A percentile compares a stretch with the other conserved stretches of the same genome.
These are phyloP conservation scores for Naganishia cerealis DNA, from an alignment of 1,284 basidiomycete genomes.

Conservation along the genomic window DNA sequence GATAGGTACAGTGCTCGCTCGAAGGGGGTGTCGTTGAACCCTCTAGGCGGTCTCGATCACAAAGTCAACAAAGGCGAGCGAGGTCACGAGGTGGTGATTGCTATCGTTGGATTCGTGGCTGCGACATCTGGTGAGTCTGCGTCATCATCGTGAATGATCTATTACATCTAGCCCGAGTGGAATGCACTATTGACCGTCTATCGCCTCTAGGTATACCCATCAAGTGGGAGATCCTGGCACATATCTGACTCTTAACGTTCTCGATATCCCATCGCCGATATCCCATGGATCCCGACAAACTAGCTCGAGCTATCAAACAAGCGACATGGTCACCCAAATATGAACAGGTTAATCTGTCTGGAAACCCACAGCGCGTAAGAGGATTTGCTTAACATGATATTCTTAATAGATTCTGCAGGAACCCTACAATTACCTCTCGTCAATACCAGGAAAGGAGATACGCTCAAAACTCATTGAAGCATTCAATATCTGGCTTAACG, in stretches of 20 bases:
- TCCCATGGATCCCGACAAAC: slow-evolving; percentile 21
- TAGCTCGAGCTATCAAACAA: slow-evolving; percentile 23
- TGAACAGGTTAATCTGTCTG: slow-evolving; percentile 18
- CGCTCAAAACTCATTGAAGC: slow-evolving; percentile 84
- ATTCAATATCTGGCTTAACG: slow-evolving; percentile 89
- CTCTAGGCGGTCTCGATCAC: not conserved
- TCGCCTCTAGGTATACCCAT: too few relatives aligned
- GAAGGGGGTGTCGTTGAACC: not conserved
- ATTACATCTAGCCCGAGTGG: too few relatives aligned
- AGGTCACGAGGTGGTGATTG: too few relatives aligned
- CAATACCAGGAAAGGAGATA: slow-evolving; percentile 90
- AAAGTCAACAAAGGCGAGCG: slow-evolving; percentile 1
- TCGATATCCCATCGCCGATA: not conserved
- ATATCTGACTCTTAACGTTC: not conserved
- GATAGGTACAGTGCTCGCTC: not conserved
- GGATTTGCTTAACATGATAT: not conserved
- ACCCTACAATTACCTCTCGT: slow-evolving; percentile 82
- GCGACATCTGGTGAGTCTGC: not conserved
- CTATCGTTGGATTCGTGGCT: not conserved
- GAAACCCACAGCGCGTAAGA: not conserved
- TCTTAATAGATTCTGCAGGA: slow-evolving; percentile 66
- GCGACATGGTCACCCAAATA: slow-evolving; percentile 25
- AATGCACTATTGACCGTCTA: too few relatives aligned
- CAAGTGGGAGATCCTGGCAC: too few relatives aligned
- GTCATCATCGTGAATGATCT: not conserved